These are phyloP conservation scores for Eucalyptus virginea DNA, from an alignment of 345 rosid species.

Conservation along the genomic window DNA sequence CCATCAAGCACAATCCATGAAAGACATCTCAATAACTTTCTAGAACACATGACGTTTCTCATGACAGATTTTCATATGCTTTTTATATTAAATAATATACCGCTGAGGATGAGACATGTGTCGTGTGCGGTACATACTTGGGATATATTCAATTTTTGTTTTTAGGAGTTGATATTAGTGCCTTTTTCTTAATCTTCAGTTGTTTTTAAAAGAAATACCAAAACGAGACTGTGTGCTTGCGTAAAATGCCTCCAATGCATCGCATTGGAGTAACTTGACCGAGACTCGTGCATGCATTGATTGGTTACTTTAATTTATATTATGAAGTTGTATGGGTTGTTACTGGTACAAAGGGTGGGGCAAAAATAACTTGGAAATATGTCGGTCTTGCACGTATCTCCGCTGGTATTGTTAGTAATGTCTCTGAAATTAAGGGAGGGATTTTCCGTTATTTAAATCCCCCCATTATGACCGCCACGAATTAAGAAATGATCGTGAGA, in stretches of 20 bases:
- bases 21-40: fast-evolving
- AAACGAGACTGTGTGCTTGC: not conserved
- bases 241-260: not conserved
- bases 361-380: not conserved
- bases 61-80: not conserved
- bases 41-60: not conserved
- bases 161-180: not conserved
- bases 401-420: not conserved
- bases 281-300: fast-evolving
- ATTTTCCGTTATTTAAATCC: not conserved
- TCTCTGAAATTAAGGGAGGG: not conserved
- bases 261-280: not conserved
- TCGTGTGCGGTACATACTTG: no score
- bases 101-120: no score
- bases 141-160: not conserved
- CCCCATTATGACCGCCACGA: not conserved
- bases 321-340: fast-evolving
- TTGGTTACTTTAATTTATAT: not conserved
- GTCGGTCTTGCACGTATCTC: not conserved
- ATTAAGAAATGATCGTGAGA: fast-evolving
- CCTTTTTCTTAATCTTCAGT: not conserved
- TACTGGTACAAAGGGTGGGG: not conserved
- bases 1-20: not conserved
- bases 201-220: not conserved
- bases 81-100: no score